A percentile compares a stretch with the other conserved stretches of the same genome.
Conservation (phyloP, 768 basidiomycete genomes). For the Filobasidium wieringae region DNA sequence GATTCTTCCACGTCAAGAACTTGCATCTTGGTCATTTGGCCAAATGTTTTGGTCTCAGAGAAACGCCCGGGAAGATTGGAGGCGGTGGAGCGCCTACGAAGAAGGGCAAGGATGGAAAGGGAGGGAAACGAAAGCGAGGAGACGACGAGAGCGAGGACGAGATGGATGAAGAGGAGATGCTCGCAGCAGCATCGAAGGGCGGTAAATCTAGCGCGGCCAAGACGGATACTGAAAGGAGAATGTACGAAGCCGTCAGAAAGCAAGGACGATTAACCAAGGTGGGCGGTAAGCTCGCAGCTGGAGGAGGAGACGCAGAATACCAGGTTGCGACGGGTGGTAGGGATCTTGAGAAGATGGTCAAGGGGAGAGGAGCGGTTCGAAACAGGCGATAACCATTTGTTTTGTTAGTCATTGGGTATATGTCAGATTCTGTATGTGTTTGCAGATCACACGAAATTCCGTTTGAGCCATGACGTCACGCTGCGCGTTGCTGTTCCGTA, state of each 20-base stretch:
- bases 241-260: constrained; percentile 71
- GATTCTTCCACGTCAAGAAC: constrained; percentile 89
- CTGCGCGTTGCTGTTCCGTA: no score
- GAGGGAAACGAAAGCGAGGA: constrained; percentile 19
- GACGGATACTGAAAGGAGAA: constrained; percentile 59
- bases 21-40: constrained; percentile 77
- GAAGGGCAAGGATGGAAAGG: constrained; percentile 18
- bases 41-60: constrained; percentile 37
- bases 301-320: constrained; percentile 31
- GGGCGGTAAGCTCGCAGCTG: constrained; percentile 47
- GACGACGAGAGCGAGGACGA: constrained; percentile 20
- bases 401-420: no score
- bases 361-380: not conserved
- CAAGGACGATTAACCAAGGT: constrained; percentile 73
- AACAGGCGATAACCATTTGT: no score
- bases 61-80: constrained; percentile 27
- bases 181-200: constrained; percentile 29
- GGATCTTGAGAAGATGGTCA: constrained; percentile 35
- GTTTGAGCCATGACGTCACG: no score
- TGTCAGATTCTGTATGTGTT: no score
- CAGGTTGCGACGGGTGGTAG: constrained; percentile 29
- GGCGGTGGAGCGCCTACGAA: constrained; percentile 16
- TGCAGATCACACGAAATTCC: no score
- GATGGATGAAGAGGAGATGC: constrained; percentile 40
- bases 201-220: constrained; percentile 27